Conservation (phyloP, 805 yeast genomes). For the Candida methanosorbosa region DNA sequence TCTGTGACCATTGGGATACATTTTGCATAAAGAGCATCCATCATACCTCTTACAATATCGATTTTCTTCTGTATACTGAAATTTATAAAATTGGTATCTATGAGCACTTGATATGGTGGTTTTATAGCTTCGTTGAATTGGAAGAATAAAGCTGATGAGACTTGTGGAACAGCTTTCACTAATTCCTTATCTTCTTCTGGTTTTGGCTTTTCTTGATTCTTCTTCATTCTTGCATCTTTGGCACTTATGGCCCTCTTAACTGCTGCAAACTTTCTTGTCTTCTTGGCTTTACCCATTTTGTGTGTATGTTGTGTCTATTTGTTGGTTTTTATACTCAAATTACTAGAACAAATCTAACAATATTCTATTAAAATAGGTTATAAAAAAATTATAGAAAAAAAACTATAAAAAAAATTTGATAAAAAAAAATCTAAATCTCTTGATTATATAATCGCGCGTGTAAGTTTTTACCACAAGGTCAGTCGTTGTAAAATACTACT, state of each 20-base stretch:
- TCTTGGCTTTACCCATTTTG: constrained; percentile 98
- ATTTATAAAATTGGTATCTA: constrained; percentile 95
- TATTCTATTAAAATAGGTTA: too few species aligned
- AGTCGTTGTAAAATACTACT: too few species aligned
- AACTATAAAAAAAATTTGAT: too few species aligned
- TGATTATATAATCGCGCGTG: too few species aligned
- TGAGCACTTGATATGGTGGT: constrained; percentile 95
- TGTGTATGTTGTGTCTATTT: too few species aligned
- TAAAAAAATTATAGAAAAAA: too few species aligned
- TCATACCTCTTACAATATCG: constrained; percentile 91
- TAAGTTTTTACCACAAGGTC: too few species aligned
- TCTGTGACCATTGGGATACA: constrained; percentile 95
- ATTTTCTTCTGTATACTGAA: constrained; percentile 94
- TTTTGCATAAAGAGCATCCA: constrained; percentile 91
- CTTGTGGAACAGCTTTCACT: constrained; percentile 77
- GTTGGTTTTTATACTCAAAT: too few species aligned
- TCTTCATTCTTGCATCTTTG: constrained; percentile 57
- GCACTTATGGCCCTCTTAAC: constrained; percentile 75
- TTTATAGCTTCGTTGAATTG: constrained; percentile 89
- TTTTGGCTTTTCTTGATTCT: constrained; percentile 31
- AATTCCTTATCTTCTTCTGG: constrained; percentile 66
- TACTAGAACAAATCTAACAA: too few species aligned
- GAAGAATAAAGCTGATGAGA: constrained; percentile 90
- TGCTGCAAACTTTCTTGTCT: constrained; percentile 93
- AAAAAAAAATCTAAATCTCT: too few species aligned